Conservation (phyloP, 129 eudicot species). For the Solidago caesia region DNA sequence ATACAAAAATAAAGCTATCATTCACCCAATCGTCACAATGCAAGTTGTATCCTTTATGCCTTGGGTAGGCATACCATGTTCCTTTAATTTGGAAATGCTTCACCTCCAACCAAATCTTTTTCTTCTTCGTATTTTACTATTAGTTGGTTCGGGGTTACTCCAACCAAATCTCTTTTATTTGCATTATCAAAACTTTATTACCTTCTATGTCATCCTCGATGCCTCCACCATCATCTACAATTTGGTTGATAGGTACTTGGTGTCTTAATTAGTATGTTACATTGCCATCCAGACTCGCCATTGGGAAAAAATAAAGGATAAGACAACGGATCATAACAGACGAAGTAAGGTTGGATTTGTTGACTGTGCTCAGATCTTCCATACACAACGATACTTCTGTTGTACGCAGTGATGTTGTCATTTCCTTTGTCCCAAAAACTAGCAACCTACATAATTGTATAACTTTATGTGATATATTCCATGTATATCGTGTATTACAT, state of each 20-base stretch:
- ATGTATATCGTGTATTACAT: too few species aligned
- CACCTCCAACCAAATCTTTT: too few species aligned
- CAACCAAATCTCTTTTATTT: too few species aligned
- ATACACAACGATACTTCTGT: not conserved
- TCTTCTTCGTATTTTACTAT: too few species aligned
- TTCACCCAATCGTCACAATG: too few species aligned
- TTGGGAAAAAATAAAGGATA: not conserved
- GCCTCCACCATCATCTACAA: not conserved
- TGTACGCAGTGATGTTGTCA: not conserved
- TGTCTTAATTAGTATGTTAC: not conserved
- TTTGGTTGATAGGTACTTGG: not conserved
- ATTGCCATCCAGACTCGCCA: not conserved
- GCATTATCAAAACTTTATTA: too few species aligned
- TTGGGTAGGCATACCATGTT: too few species aligned
- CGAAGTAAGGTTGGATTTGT: not conserved
- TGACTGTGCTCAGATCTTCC: not conserved
- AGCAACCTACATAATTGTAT: not conserved
- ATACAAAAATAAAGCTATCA: too few species aligned
- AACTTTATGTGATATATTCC: too few species aligned
- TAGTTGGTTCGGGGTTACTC: too few species aligned
- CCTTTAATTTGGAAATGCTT: too few species aligned
- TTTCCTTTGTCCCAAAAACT: not conserved
- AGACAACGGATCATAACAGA: not conserved
- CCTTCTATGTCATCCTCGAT: not conserved
- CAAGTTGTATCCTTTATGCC: too few species aligned